A percentile compares a stretch with the other conserved stretches of the same genome.
These are phyloP conservation scores for Selaginella moellendorffii DNA, from an alignment of 75 land plant genomes.

Conservation along the genomic window DNA sequence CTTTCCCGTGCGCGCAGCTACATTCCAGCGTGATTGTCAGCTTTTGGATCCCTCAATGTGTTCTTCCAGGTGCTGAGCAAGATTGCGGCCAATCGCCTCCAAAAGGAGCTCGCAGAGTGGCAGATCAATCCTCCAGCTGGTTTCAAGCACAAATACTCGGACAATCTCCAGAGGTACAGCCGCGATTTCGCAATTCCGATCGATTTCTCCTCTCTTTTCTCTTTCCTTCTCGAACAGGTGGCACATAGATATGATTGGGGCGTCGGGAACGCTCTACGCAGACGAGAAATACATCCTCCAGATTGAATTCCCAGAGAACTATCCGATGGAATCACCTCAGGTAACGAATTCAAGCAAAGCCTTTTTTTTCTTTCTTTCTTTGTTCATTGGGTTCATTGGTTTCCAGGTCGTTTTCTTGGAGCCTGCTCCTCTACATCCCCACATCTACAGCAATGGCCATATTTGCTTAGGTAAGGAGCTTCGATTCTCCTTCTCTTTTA, in stretches of 20 bases:
- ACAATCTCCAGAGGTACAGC: constrained; percentile 67
- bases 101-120: constrained; percentile 84
- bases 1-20: neutral
- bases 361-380: neutral
- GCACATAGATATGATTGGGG: constrained; percentile 18
- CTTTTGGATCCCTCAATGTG: neutral
- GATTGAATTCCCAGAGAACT: constrained; percentile 23
- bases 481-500: neutral
- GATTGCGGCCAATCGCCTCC: constrained; percentile 66
- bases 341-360: neutral
- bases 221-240: constrained; percentile 8
- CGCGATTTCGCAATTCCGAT: neutral
- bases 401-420: constrained; percentile 72
- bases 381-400: neutral
- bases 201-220: too few species aligned
- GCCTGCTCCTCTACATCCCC: constrained; percentile 85
- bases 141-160: constrained; percentile 81
- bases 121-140: constrained; percentile 77
- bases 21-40: neutral
- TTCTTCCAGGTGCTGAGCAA: constrained; percentile 51
- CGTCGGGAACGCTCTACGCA: constrained; percentile 21
- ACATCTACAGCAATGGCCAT: constrained; percentile 97
- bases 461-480: constrained; percentile 76
- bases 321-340: constrained; percentile 27
- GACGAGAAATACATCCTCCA: constrained; percentile 15